Evolutionary conservation across 257 asterid genomes (phyloP).

Genomic region (Solanum lycopersicoides): DNA sequence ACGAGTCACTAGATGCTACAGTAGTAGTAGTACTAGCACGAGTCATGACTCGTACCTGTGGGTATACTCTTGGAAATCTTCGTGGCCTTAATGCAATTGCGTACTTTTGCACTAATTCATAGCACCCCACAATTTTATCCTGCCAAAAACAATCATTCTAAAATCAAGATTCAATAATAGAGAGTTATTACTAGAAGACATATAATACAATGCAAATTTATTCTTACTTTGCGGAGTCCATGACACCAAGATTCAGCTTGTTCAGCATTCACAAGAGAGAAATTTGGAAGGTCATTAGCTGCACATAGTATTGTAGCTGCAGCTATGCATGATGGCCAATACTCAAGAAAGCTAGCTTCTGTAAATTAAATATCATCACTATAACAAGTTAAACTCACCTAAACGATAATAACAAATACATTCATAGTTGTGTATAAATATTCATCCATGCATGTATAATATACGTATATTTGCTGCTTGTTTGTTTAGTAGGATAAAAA

Average conservation of each 20-base stretch:
- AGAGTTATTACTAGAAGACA: background rate
- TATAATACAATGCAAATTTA: background rate
- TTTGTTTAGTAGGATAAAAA: background rate
- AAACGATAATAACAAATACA: background rate
- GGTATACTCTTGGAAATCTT: conserved; percentile 59
- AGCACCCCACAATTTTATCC: conserved; percentile 64
- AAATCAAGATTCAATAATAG: background rate
- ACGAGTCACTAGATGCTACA: conserved; percentile 26
- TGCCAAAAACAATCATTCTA: conserved; percentile 14
- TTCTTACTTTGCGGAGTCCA: conserved; percentile 71
- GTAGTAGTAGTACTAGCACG: conserved; percentile 25
- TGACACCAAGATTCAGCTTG: conserved; percentile 86
- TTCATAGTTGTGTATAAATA: background rate
- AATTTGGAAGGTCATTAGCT: conserved; percentile 68
- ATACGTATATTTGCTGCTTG: background rate
- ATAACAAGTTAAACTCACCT: background rate
- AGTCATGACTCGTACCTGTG: conserved; percentile 77
- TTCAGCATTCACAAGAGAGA: conserved; percentile 59
- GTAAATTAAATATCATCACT: background rate
- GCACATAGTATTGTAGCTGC: conserved; percentile 71
- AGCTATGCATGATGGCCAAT: conserved; percentile 87
- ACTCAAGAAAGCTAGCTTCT: conserved; percentile 67
- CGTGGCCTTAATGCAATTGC: conserved; percentile 15
- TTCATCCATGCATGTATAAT: conserved; percentile 1
- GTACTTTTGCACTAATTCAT: conserved; percentile 26